Conservation (phyloP, 2,329 filamentous ascomycete species). For the Paradendryphiella salina region DNA sequence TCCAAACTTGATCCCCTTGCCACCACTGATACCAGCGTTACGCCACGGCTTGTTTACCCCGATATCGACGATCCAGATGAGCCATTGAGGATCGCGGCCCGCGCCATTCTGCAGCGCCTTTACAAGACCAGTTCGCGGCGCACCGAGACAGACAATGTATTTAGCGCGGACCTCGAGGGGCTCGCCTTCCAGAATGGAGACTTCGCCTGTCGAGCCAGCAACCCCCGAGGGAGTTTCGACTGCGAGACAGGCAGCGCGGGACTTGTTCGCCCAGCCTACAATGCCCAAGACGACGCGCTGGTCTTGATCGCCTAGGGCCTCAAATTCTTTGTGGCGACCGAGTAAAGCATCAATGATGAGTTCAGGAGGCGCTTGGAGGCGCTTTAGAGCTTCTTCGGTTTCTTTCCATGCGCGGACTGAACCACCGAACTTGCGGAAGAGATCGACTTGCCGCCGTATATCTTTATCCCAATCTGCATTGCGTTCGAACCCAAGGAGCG, state of each 20-base stretch:
- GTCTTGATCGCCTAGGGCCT: slow-evolving; percentile 80
- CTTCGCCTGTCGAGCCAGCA: slow-evolving; percentile 69
- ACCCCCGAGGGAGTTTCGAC: slow-evolving; percentile 92
- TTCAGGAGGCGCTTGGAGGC: slow-evolving; percentile 67
- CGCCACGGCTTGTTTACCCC: slow-evolving; percentile 85
- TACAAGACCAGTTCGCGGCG: slow-evolving; percentile 81
- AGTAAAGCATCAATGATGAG: slow-evolving; percentile 88
- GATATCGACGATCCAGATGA: slow-evolving; percentile 82
- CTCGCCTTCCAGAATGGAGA: slow-evolving; percentile 68
- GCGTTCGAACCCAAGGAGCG: slow-evolving; percentile 81
- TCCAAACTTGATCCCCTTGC: slow-evolving; percentile 86
- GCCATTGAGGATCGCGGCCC: slow-evolving; percentile 64
- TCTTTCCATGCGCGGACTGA: slow-evolving; percentile 67
- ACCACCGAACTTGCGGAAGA: slow-evolving; percentile 83
- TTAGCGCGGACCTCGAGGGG: slow-evolving; percentile 79
- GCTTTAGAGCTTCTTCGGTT: slow-evolving; percentile 57
- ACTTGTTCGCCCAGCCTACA: slow-evolving; percentile 91
- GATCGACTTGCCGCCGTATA: slow-evolving; percentile 76
- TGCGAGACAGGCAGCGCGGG: slow-evolving; percentile 77
- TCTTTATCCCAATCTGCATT: slow-evolving; percentile 80
- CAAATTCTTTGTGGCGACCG: slow-evolving; percentile 83
- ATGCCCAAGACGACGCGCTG: slow-evolving; percentile 84
- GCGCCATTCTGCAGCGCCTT: slow-evolving; percentile 70
- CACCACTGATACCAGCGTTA: slow-evolving; percentile 77
- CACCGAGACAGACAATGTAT: slow-evolving; percentile 82